Evolutionary conservation across 202 grass and related monocot genomes (phyloP), one percentile per base, ranked within the genome.

Genomic region (Carex sylvatica): DNA sequence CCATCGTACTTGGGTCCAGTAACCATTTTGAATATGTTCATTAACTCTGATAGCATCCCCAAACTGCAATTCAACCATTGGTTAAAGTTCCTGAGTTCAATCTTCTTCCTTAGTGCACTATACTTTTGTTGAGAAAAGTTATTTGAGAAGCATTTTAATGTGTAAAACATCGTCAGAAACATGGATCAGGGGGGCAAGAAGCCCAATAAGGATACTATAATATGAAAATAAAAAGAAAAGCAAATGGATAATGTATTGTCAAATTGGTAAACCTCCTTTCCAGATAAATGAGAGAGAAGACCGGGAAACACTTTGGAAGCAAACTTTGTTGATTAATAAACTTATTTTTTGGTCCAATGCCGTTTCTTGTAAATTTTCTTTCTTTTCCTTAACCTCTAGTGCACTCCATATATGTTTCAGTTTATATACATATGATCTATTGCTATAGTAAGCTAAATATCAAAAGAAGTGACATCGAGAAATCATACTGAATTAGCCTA

Each of bases 1-100:
- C 93, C 93, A 5, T 89, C 31, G 64, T 95, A 95, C 51, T 92
- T 95, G 0, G 93, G 93, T 3, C 90, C 82, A 0, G 24, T 26
- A 61, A 92, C 75, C 80, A 89, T 89, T 80, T 76, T 91, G 31
- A 92, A 33, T 5, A 55, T 75, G 65, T 75, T 40, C 31, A 80
- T 33, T 6, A 95, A 36, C 13, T 22, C 3, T 2, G 77, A 80
- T 22, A 80, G 10, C 16, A 92, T 28, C 14, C 77, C 75, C n/a
- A 75, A 60, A 38, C 91, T 93, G 83, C 52, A 87, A 65, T 54
- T 54, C 23, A 75, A 56, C 5, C 22, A 56, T 56, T 0, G 13
- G 14, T 64, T 62, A 64, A 14, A 35, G 10, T 80, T 42, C 19
- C 19, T 80, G 62, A 44, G 26, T 38, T 80, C 16, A 36, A 30